A percentile compares a stretch with the other conserved stretches of the same genome.
phyloP scores from a whole-genome alignment of 163 green algal genomes.

The Scenedesmus sp. region DNA sequence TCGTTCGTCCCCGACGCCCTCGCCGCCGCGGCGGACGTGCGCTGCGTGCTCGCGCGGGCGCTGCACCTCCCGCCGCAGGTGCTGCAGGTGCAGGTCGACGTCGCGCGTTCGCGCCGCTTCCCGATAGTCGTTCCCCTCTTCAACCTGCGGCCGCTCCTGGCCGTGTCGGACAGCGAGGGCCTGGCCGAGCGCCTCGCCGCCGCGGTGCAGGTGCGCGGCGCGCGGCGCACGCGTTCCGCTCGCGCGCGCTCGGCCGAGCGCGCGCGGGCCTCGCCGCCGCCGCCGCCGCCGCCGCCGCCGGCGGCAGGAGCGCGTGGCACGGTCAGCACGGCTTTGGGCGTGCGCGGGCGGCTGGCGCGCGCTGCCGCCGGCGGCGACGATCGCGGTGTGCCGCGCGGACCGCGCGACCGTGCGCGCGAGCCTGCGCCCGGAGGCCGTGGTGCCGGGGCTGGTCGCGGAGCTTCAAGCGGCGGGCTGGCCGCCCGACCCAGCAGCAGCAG shows the following conservation, averaged over 20 bases:
- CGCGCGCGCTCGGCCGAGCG: too few relatives aligned
- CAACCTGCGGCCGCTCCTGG: constrained; percentile 32
- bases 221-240: too few relatives aligned
- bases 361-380: constrained; percentile 32
- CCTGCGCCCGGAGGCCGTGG: constrained; percentile 28
- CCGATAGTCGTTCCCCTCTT: constrained; percentile 19
- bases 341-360: not conserved
- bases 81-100: constrained; percentile 24
- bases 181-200: constrained; percentile 28
- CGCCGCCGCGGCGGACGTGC: not conserved
- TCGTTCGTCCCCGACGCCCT: constrained; percentile 1
- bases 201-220: constrained; percentile 38
- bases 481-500: too few relatives aligned
- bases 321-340: too few relatives aligned
- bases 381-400: constrained; percentile 32
- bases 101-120: constrained; percentile 28
- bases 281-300: too few relatives aligned
- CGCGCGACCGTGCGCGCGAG: constrained; percentile 16
- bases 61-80: constrained; percentile 32
- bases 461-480: constrained; percentile 24
- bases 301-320: too few relatives aligned
- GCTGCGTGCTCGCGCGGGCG: not conserved
- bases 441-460: constrained; percentile 11
- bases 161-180: constrained; percentile 24
- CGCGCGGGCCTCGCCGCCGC: too few relatives aligned